Conservation (phyloP, 2,329 filamentous ascomycete species). For the Neofusicoccum sp. region DNA sequence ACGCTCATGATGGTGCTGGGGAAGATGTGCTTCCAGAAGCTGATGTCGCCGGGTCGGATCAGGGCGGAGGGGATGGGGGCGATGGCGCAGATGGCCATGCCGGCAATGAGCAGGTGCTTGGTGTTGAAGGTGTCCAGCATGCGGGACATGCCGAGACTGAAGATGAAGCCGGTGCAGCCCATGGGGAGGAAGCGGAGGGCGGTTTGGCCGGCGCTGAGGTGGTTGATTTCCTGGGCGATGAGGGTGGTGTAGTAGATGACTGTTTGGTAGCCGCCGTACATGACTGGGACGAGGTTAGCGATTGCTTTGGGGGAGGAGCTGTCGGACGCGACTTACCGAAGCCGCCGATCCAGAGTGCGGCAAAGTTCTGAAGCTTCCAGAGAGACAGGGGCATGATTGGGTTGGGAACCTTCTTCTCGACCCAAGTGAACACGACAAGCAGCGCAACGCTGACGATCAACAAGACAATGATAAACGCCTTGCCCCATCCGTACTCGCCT, state of each 20-base stretch:
- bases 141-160: slow-evolving; percentile 19
- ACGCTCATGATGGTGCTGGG: slow-evolving; percentile 42
- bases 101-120: slow-evolving; percentile 37
- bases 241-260: slow-evolving; percentile 45
- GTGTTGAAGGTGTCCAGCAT: slow-evolving; percentile 40
- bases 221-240: slow-evolving; percentile 41
- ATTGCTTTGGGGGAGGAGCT: neutral
- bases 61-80: slow-evolving; percentile 37
- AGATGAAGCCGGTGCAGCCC: slow-evolving; percentile 40
- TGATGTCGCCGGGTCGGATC: slow-evolving; percentile 23
- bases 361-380: slow-evolving; percentile 49
- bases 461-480: slow-evolving; percentile 46
- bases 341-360: slow-evolving; percentile 45
- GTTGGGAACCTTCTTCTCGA: slow-evolving; percentile 46
- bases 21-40: slow-evolving; percentile 40
- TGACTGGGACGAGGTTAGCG: slow-evolving; percentile 22
- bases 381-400: slow-evolving; percentile 48
- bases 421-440: slow-evolving; percentile 38
- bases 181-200: slow-evolving; percentile 44
- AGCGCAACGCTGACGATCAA: slow-evolving; percentile 40
- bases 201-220: slow-evolving; percentile 39
- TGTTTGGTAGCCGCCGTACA: slow-evolving; percentile 45
- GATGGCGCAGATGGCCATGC: slow-evolving; percentile 36
- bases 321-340: slow-evolving; percentile 31
- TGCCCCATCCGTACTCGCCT: slow-evolving; percentile 47